These are phyloP conservation scores for Fusarium luffae DNA, from an alignment of 2,329 filamentous ascomycete species.

Conservation along the genomic window DNA sequence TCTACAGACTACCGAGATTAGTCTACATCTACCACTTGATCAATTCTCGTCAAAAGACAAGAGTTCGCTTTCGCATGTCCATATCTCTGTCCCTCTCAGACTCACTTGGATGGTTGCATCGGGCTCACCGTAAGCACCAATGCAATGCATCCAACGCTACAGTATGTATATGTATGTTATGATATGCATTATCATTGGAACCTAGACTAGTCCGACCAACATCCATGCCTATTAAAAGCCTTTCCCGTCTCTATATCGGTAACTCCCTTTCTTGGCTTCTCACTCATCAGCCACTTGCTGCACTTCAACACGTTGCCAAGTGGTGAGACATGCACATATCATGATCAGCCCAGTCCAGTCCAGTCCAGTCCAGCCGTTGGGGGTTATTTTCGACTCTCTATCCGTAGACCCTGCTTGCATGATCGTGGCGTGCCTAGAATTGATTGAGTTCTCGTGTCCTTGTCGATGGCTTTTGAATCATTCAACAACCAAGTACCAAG, in stretches of 20 bases:
- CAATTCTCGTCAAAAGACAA: background rate
- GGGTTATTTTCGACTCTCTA: background rate
- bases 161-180: background rate
- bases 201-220: background rate
- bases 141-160: background rate
- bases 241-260: constrained; percentile 21
- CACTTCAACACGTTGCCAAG: constrained; percentile 3
- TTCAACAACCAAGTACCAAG: background rate
- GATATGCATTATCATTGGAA: constrained; percentile 4
- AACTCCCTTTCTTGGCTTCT: constrained; percentile 6
- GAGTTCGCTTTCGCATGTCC: background rate
- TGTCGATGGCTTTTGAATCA: background rate
- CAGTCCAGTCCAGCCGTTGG: background rate
- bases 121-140: constrained; percentile 21
- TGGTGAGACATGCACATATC: constrained; percentile 30
- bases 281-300: constrained; percentile 10
- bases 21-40: background rate
- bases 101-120: constrained; percentile 35
- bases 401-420: constrained; percentile 17
- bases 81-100: background rate
- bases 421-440: background rate
- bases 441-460: background rate
- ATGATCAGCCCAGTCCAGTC: background rate
- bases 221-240: constrained; percentile 8
- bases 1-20: constrained; percentile 1